Conservation (phyloP, 495 filamentous ascomycete species). For the Penicillium waksmanii region DNA sequence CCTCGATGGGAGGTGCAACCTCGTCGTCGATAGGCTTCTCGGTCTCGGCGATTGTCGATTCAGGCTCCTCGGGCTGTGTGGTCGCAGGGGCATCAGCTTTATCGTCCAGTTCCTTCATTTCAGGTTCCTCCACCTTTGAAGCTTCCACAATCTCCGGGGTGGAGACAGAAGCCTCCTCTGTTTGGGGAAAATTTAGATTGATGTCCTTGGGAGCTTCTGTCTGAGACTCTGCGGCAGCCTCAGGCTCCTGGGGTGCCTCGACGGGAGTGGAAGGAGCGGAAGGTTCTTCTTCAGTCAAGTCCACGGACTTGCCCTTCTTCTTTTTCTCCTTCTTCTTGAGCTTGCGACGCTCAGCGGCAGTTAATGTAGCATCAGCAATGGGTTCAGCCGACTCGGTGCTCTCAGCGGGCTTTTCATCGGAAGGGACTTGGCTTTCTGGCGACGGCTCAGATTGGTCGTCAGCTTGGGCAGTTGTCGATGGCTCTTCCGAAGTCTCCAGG, state of each 20-base stretch:
- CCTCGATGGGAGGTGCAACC: slow-evolving; percentile 5
- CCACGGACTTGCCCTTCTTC: slow-evolving; percentile 46
- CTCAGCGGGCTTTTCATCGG: slow-evolving; percentile 11
- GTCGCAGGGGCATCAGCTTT: slow-evolving; percentile 9
- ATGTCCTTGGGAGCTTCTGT: background rate
- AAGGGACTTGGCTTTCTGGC: background rate
- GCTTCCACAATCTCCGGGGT: background rate
- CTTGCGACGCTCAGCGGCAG: slow-evolving; percentile 34
- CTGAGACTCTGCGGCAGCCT: slow-evolving; percentile 3
- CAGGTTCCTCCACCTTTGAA: background rate
- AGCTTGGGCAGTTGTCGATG: background rate
- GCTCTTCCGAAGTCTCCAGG: background rate
- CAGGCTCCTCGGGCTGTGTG: slow-evolving; percentile 7
- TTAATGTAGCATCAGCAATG: slow-evolving; percentile 19
- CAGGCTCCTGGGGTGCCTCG: slow-evolving; percentile 11
- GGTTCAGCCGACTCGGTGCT: slow-evolving; percentile 11
- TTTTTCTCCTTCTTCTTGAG: slow-evolving; percentile 50
- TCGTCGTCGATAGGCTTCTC: slow-evolving; percentile 16
- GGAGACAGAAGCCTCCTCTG: background rate
- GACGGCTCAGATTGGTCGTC: slow-evolving; percentile 3
- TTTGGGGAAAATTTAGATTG: background rate
- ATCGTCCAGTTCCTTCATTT: background rate
- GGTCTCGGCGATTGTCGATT: slow-evolving; percentile 7
- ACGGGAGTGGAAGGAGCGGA: slow-evolving; percentile 12
- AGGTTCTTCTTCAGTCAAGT: slow-evolving; percentile 24